Evolutionary conservation across 2,329 filamentous ascomycete species (phyloP).

Genomic region (Chaetothyriales sp.): DNA sequence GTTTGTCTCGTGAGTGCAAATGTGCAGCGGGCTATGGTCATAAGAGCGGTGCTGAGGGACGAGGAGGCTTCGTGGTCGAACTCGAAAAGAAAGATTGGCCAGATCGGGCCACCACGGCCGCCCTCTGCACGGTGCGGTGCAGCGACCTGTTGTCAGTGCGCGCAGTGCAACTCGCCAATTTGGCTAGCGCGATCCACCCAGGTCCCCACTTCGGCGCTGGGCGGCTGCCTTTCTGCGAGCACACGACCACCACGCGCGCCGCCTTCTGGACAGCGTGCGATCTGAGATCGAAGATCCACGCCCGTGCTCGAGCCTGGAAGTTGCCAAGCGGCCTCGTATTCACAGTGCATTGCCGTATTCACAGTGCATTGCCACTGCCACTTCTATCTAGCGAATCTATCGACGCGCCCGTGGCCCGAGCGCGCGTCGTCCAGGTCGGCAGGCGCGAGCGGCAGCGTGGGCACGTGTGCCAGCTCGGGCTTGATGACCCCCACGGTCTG

Average conservation of each 20-base stretch:
- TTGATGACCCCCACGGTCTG: conserved; percentile 11
- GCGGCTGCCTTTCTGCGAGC: neutral
- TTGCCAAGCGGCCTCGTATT: too few relatives aligned
- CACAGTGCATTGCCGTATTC: too few relatives aligned
- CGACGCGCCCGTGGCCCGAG: too few relatives aligned
- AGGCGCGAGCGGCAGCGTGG: neutral
- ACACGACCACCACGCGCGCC: neutral
- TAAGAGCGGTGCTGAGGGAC: neutral
- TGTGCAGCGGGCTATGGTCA: neutral
- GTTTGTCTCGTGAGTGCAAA: neutral
- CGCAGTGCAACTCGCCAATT: neutral
- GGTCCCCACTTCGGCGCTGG: neutral
- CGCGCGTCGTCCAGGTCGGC: too few relatives aligned
- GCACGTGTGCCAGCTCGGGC: conserved; percentile 11
- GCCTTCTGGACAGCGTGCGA: too few relatives aligned
- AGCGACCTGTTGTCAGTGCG: neutral
- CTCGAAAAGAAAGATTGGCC: neutral
- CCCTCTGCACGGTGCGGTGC: too few relatives aligned
- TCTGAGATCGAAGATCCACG: too few relatives aligned
- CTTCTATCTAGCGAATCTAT: too few relatives aligned
- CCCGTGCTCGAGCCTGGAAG: too few relatives aligned
- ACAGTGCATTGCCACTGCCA: too few relatives aligned
- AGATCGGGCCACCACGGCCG: too few relatives aligned
- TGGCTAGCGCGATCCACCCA: neutral
- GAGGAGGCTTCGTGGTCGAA: neutral